phyloP scores from a whole-genome alignment of 1,284 basidiomycete species.

The Cutaneotrichosporon cyanovorans region DNA sequence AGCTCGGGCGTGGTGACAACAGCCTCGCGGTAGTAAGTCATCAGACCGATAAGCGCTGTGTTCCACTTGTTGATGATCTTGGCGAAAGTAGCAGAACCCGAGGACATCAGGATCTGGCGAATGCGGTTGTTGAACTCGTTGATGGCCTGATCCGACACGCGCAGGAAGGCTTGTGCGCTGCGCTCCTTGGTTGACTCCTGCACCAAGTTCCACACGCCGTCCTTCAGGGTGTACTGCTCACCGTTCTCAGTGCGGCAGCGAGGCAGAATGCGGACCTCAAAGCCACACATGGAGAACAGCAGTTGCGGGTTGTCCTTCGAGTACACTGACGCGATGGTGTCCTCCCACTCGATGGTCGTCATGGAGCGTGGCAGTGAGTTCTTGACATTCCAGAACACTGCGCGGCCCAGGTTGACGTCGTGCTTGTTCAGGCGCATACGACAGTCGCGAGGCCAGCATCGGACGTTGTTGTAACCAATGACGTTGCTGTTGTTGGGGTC shows the following conservation, averaged over 20 bases:
- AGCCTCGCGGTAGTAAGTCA: conserved; percentile 99
- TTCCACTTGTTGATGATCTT: conserved; percentile 99
- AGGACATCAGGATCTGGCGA: conserved; percentile 95
- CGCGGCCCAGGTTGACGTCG: conserved; percentile 95
- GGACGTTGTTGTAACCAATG: conserved; percentile 98
- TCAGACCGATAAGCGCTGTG: conserved; percentile 83
- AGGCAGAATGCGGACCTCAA: conserved; percentile 93
- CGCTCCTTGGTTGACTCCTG: conserved; percentile 95
- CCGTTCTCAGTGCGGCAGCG: conserved; percentile 80
- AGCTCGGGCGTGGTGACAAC: conserved; percentile 96
- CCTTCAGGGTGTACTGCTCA: conserved; percentile 92
- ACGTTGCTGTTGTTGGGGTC: conserved; percentile 99
- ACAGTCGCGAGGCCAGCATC: conserved; percentile 98
- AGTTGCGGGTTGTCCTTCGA: conserved; percentile 97
- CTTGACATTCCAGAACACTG: conserved; percentile 99
- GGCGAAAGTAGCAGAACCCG: conserved; percentile 95
- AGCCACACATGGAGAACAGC: conserved; percentile 96
- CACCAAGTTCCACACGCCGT: conserved; percentile 95
- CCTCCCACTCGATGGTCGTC: conserved; percentile 99
- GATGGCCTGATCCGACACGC: conserved; percentile 94
- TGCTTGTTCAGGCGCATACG: conserved; percentile 99
- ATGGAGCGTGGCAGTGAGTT: conserved; percentile 90
- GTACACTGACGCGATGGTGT: conserved; percentile 92
- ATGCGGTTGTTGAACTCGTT: conserved; percentile 95
- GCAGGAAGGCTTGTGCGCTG: conserved; percentile 93